Percentiles rank a stretch among this genome's conserved stretches.
Evolutionary conservation across 805 yeast species (phyloP).

Genomic region (Wickerhamiella cacticola): DNA sequence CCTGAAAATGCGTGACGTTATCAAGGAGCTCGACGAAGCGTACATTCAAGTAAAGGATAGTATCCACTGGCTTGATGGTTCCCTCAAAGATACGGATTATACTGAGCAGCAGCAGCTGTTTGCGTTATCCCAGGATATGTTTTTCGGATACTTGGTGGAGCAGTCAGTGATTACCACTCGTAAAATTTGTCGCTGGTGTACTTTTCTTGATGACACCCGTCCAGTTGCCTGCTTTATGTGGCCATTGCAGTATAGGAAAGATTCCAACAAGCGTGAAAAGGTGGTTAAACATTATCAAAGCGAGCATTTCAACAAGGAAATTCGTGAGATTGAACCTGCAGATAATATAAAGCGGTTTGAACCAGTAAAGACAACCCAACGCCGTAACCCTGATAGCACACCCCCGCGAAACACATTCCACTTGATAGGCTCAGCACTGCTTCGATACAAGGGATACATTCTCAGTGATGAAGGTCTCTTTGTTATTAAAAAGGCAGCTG

Average conservation of each 20-base stretch:
- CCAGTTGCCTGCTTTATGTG: slow-evolving; percentile 16
- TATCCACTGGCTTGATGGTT: slow-evolving; percentile 7
- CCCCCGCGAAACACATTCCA: slow-evolving; percentile 26
- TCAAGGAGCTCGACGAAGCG: slow-evolving; percentile 9
- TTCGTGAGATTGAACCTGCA: background rate
- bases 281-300: background rate
- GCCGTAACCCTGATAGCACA: slow-evolving; percentile 26
- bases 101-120: slow-evolving; percentile 10
- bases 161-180: slow-evolving; percentile 16
- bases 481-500: background rate
- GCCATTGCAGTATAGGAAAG: slow-evolving; percentile 11
- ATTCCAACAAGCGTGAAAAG: background rate
- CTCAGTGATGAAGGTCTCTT: background rate
- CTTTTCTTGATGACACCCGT: slow-evolving; percentile 14
- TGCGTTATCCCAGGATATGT: slow-evolving; percentile 15
- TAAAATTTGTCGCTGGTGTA: slow-evolving; percentile 18
- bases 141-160: slow-evolving; percentile 17
- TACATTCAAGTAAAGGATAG: slow-evolving; percentile 7
- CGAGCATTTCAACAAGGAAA: background rate
- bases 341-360: background rate
- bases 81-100: background rate
- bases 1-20: slow-evolving; percentile 11
- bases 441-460: background rate
- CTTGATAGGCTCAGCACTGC: slow-evolving; percentile 18
- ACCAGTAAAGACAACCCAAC: slow-evolving; percentile 13